A percentile compares a stretch with the other conserved stretches of the same genome.
Evolutionary conservation across 306 rosid species (phyloP).

Genomic region (Acacia confusa): DNA sequence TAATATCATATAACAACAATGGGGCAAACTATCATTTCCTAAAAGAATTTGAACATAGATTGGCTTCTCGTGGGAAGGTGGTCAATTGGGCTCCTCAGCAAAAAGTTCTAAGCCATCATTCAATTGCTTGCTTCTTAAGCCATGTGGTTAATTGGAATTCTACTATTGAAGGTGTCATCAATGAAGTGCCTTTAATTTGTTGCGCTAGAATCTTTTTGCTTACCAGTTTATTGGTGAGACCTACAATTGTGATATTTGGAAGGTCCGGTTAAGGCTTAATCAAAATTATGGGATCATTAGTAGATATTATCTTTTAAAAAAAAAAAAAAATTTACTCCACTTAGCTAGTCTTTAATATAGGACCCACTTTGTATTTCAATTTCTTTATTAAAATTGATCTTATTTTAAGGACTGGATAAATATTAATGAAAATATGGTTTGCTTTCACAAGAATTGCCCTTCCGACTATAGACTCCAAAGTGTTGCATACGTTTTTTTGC

Average conservation of each 20-base stretch:
- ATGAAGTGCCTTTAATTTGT: constrained; percentile 21
- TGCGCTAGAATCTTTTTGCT: constrained; percentile 34
- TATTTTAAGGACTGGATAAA: too few relatives aligned
- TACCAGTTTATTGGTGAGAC: constrained; percentile 25
- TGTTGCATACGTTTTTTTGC: too few relatives aligned
- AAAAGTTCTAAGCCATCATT: constrained; percentile 21
- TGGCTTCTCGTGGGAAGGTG: constrained; percentile 12
- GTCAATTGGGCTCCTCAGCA: constrained; percentile 35
- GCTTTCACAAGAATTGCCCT: too few relatives aligned
- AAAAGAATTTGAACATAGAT: constrained; percentile 31
- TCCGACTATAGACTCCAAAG: too few relatives aligned
- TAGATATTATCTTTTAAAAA: too few relatives aligned
- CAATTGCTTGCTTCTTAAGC: constrained; percentile 32
- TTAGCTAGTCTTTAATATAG: too few relatives aligned
- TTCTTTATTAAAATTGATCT: too few relatives aligned
- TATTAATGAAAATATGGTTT: too few relatives aligned
- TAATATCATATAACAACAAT: constrained; percentile 29
- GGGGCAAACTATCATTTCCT: not conserved
- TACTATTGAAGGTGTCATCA: constrained; percentile 34
- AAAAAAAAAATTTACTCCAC: too few relatives aligned
- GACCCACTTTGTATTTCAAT: too few relatives aligned
- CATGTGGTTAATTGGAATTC: constrained; percentile 45
- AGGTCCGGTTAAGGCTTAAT: too few relatives aligned
- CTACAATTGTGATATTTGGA: too few relatives aligned
- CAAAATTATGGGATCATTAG: not conserved